phyloP scores from a whole-genome alignment of 2,329 filamentous ascomycete species.

The Fusarium sp. region DNA sequence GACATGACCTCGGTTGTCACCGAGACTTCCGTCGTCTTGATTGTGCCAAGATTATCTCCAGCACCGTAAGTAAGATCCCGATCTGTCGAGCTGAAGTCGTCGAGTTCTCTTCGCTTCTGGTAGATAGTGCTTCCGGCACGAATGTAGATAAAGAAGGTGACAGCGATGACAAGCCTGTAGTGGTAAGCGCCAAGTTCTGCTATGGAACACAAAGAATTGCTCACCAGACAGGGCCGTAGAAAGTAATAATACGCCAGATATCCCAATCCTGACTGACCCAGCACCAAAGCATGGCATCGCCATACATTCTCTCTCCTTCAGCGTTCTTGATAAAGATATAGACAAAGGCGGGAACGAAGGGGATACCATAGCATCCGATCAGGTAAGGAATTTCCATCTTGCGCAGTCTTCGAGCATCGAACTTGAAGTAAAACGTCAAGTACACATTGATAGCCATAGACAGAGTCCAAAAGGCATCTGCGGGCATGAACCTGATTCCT shows the following conservation, averaged over 20 bases:
- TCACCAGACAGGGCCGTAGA: conserved; percentile 81
- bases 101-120: conserved; percentile 74
- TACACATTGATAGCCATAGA: conserved; percentile 90
- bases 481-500: conserved; percentile 79
- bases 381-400: conserved; percentile 80
- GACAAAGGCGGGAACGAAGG: conserved; percentile 76
- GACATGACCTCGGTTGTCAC: conserved; percentile 67
- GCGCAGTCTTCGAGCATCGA: conserved; percentile 74
- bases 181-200: conserved; percentile 19
- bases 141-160: conserved; percentile 76
- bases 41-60: conserved; percentile 62
- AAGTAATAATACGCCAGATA: conserved; percentile 79
- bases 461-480: conserved; percentile 82
- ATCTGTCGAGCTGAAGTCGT: conserved; percentile 66
- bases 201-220: conserved; percentile 29
- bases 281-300: conserved; percentile 84
- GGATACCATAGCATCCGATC: conserved; percentile 78
- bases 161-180: conserved; percentile 70
- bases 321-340: conserved; percentile 75
- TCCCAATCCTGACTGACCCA: conserved; percentile 80
- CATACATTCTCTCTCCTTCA: conserved; percentile 74
- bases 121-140: conserved; percentile 78
- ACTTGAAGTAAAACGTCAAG: conserved; percentile 83
- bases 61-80: conserved; percentile 58
- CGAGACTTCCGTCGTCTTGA: conserved; percentile 75